Conservation (phyloP, 2,329 filamentous ascomycete species). For the Septoria petroselini region DNA sequence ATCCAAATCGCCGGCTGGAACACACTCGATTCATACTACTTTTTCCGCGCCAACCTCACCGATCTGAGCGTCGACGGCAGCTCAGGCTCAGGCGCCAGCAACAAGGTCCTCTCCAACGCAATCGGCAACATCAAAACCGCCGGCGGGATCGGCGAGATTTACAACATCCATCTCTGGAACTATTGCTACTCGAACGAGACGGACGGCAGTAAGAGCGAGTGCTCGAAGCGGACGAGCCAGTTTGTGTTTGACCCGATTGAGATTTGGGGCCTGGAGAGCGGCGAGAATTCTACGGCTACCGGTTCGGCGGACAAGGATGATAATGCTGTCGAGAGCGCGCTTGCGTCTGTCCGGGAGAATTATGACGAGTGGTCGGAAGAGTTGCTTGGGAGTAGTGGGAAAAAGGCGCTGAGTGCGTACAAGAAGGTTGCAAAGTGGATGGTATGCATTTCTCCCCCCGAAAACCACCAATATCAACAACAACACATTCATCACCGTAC, state of each 20-base stretch:
- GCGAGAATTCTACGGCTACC: conserved; percentile 41
- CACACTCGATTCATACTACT: conserved; percentile 52
- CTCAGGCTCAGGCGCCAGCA: too few species aligned
- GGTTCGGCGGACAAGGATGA: conserved; percentile 24
- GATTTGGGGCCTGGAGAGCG: conserved; percentile 57
- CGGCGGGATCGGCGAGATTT: conserved; percentile 64
- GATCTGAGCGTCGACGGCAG: conserved; percentile 32
- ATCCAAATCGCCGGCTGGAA: conserved; percentile 58
- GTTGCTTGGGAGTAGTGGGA: conserved; percentile 63
- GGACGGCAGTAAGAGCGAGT: conserved; percentile 53
- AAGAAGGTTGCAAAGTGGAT: conserved; percentile 67
- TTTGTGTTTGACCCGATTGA: conserved; percentile 75
- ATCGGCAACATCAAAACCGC: conserved; percentile 40
- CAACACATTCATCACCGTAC: neutral
- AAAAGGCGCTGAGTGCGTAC: conserved; percentile 69
- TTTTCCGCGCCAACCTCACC: conserved; percentile 48
- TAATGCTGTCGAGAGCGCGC: conserved; percentile 36
- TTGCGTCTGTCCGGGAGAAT: conserved; percentile 54
- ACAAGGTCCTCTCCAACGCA: conserved; percentile 37
- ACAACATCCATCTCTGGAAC: conserved; percentile 80
- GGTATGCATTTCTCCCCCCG: conserved; percentile 37
- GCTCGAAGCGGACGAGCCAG: conserved; percentile 67
- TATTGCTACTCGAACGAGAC: conserved; percentile 66
- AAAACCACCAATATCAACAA: too few species aligned
- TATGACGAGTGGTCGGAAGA: conserved; percentile 32